Evolutionary conservation across 2,329 filamentous ascomycete species (phyloP), one percentile per base, ranked within the genome.

Genomic region (Colletotrichum neosansevieriae): DNA sequence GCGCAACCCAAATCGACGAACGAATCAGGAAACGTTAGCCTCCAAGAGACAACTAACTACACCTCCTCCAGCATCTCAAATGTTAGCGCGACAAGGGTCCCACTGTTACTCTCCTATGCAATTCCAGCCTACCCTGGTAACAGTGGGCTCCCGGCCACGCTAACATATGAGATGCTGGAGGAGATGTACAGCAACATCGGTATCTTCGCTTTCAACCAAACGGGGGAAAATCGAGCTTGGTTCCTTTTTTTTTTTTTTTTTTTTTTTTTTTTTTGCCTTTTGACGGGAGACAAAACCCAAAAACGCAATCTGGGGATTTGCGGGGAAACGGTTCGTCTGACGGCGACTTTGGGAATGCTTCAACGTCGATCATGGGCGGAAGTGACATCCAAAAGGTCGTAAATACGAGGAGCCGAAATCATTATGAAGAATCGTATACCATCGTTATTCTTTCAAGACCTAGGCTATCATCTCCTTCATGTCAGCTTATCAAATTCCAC

Each of bases 1-100:
- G 21, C 21, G 21, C 21, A 24, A 50, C 15, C 7, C 15, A 10
- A 45, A 45, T 17, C 11, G 11, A 15, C 12, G 24, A 42, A 19
- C 58, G 42, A 44, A 62, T 62, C n/a, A 36, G 63, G 50, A 15
- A 62, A 29, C 3, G 6, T 45, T 61, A 62, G 50, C 34, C 63
- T 67, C 49, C 15, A 6, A 6, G 11, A 3, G 19, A 19, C 58
- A 38, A 54, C 10, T 38, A 7, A n/a, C n/a, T n/a, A n/a, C n/a
- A n/a, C n/a, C n/a, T n/a, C n/a, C n/a, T n/a, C n/a, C n/a, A n/a
- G n/a, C n/a, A n/a, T n/a, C n/a, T n/a, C n/a, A n/a, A n/a, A n/a
- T n/a, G n/a, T n/a, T n/a, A n/a, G n/a, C n/a, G n/a, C n/a, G n/a
- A n/a, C n/a, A n/a, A n/a, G n/a, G n/a, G n/a, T n/a, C n/a, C n/a